Conservation (phyloP, 139 green algal genomes). For the Asterochloris sp. region DNA sequence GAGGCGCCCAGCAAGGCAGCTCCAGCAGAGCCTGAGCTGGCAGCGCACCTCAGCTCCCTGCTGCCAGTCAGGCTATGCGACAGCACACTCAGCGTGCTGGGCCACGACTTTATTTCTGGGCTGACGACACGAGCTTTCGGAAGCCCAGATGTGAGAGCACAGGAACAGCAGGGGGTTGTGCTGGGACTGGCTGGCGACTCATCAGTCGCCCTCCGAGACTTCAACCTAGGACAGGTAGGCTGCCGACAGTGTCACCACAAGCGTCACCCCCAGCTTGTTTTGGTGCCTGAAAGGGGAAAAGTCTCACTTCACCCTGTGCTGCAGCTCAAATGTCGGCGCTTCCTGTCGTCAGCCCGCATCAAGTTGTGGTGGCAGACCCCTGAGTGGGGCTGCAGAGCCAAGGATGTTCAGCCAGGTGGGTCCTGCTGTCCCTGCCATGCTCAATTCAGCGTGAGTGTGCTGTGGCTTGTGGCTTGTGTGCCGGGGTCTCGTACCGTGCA, state of each 20-base stretch:
- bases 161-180: background rate
- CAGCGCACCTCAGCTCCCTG: no score
- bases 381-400: constrained; percentile 68
- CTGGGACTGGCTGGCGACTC: background rate
- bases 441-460: background rate
- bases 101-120: no score
- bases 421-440: background rate
- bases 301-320: background rate
- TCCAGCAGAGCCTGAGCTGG: no score
- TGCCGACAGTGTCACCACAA: background rate
- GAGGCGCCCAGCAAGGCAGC: no score
- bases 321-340: constrained; percentile 6
- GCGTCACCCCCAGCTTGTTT: background rate
- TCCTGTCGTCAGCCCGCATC: constrained; percentile 15
- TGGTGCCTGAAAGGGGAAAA: background rate
- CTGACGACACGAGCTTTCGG: background rate
- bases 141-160: background rate
- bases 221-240: background rate
- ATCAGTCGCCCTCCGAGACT: background rate
- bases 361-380: constrained; percentile 86
- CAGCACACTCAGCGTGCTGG: no score
- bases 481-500: background rate
- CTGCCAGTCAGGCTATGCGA: no score
- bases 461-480: background rate
- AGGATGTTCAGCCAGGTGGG: constrained; percentile 19